Percentiles rank a stretch among this genome's conserved stretches.
phyloP scores from a whole-genome alignment of 805 yeast species.

The Metschnikowia orientalis region DNA sequence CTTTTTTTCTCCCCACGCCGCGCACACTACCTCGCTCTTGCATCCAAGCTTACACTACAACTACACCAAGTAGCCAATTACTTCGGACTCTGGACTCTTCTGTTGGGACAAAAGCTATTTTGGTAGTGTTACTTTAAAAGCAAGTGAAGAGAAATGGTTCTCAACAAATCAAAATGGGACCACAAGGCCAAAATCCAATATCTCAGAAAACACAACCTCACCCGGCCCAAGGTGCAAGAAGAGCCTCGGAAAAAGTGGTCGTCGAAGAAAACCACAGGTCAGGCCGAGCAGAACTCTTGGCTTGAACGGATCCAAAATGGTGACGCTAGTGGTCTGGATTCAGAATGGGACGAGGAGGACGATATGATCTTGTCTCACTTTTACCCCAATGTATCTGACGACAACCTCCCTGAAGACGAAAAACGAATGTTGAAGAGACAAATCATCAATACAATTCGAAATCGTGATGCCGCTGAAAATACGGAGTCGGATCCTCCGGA shows the following conservation, averaged over 20 bases:
- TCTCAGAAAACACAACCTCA: slow-evolving; percentile 39
- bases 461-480: slow-evolving; percentile 13
- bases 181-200: slow-evolving; percentile 38
- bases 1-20: too few relatives aligned
- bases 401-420: slow-evolving; percentile 28
- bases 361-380: slow-evolving; percentile 37
- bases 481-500: slow-evolving; percentile 10
- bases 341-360: slow-evolving; percentile 41
- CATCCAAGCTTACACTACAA: too few relatives aligned
- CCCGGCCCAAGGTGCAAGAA: slow-evolving; percentile 11
- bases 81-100: too few relatives aligned
- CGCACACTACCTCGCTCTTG: too few relatives aligned
- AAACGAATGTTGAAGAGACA: slow-evolving; percentile 34
- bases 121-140: too few relatives aligned
- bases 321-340: slow-evolving; percentile 25
- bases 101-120: too few relatives aligned
- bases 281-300: slow-evolving; percentile 11
- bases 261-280: slow-evolving; percentile 27
- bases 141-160: slow-evolving; percentile 38
- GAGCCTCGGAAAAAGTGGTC: slow-evolving; percentile 25
- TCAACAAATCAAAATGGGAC: slow-evolving; percentile 43
- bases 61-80: too few relatives aligned
- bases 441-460: slow-evolving; percentile 22
- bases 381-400: slow-evolving; percentile 38
- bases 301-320: slow-evolving; percentile 4